Evolutionary conservation across 2,329 filamentous ascomycete genomes (phyloP), one percentile per base, ranked within the genome.

Genomic region (Xylariaceae sp.): DNA sequence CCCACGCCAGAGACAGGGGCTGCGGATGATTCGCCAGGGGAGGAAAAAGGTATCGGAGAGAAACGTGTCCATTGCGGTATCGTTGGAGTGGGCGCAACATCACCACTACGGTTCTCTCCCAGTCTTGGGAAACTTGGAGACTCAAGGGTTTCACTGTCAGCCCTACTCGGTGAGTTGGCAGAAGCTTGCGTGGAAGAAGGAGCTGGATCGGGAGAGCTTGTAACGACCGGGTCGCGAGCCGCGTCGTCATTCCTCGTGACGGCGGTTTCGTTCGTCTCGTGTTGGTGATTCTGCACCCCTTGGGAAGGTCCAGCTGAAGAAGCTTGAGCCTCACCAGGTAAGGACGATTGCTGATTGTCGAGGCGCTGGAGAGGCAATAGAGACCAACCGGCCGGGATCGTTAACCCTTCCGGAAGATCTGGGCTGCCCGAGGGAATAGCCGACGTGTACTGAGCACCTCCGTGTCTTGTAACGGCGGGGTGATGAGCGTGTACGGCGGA

Each of bases 351-450:
- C 6, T 57, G 53, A n/a, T 61, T 65, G 35, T 74, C 70, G 7
- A 76, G 49, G 16, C 75, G 68, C 47, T 81, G 72, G 2, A 84
- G 64, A 16, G 80, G 79, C 31, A 83, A 62, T 27, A 84, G 59
- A 15, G 76, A 74, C 80, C 80, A 84, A 4, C 80, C 80, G 18
- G 72, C 68, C 2, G 80, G 80, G 14, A 84, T 70, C 4, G 73
- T 68, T n/a, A 84, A 68, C 5, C 79, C 79, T 38, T 78, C 71
- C 0, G 80, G 80, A 7, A 83, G 65, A 6, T 81, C 76, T 14
- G 73, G 59, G 50, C 76, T 80, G 13, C 77, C 78, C 3, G 78
- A 65, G 4, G 76, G 74, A 36, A 82, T 79, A 1, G 73, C 64
- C 11, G 67, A 59, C 8, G 70, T 60, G 29, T 69, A 67, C 2